phyloP scores from a whole-genome alignment of 1,284 basidiomycete genomes.

The Megacollybia platyphylla region DNA sequence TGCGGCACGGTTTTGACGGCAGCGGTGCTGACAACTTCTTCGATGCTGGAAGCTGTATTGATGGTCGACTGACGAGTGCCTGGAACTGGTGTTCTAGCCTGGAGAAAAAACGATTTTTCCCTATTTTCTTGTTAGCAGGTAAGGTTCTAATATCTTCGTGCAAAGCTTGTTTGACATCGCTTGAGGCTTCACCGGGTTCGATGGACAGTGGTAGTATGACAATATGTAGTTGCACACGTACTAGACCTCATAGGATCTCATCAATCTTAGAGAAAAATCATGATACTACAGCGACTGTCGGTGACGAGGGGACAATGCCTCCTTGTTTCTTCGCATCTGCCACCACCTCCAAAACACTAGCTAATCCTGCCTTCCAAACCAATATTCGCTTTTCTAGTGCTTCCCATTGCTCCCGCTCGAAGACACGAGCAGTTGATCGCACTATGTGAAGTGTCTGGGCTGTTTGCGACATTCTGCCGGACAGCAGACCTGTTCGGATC shows the following conservation, averaged over 20 bases:
- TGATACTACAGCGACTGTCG: slow-evolving; percentile 9
- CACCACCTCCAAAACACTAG: slow-evolving; percentile 57
- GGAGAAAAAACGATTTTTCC: slow-evolving; percentile 77
- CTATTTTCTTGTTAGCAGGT: slow-evolving; percentile 66
- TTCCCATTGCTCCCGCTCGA: slow-evolving; percentile 76
- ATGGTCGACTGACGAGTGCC: slow-evolving; percentile 60
- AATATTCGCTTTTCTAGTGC: slow-evolving; percentile 66
- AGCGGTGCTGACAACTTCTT: slow-evolving; percentile 74
- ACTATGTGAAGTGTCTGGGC: slow-evolving; percentile 61
- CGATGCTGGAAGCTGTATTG: slow-evolving; percentile 55
- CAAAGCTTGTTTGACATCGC: not conserved
- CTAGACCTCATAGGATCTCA: not conserved
- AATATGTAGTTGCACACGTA: not conserved
- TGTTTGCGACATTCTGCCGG: slow-evolving; percentile 1
- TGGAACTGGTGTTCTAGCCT: slow-evolving; percentile 78
- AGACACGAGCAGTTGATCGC: slow-evolving; percentile 67
- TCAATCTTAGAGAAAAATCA: slow-evolving; percentile 3
- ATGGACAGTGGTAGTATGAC: slow-evolving; percentile 58
- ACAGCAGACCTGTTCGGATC: slow-evolving; percentile 66
- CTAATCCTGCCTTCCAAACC: slow-evolving; percentile 70
- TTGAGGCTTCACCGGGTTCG: slow-evolving; percentile 69
- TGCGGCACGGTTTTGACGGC: slow-evolving; percentile 73
- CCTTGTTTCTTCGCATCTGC: slow-evolving; percentile 41
- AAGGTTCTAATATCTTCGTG: slow-evolving; percentile 13
- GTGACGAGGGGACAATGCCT: slow-evolving; percentile 15